Evolutionary conservation across 768 basidiomycete species (phyloP).

Genomic region (Lactifluus pinguis): DNA sequence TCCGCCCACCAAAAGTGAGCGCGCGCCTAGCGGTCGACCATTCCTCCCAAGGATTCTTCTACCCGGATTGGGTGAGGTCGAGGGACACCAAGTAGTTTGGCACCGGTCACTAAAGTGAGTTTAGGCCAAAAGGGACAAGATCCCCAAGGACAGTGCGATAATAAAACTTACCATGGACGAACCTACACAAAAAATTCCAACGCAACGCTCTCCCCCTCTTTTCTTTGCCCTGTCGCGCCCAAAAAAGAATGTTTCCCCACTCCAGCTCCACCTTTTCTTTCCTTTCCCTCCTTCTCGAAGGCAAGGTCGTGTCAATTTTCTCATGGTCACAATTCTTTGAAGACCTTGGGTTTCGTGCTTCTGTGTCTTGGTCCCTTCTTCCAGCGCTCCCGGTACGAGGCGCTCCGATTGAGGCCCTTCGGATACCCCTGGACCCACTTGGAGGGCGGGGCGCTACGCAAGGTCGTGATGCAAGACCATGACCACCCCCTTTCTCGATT

Average conservation of each 20-base stretch:
- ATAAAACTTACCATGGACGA: not conserved
- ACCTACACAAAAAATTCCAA: not conserved
- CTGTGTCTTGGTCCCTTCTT: not conserved
- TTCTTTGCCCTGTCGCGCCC: not conserved
- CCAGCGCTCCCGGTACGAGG: not conserved
- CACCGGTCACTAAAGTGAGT: not conserved
- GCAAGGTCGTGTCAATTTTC: not conserved
- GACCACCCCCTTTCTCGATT: not conserved
- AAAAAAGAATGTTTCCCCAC: not conserved
- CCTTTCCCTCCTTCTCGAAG: not conserved
- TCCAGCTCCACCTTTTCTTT: not conserved
- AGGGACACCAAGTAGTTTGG: not conserved
- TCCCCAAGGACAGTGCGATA: not conserved
- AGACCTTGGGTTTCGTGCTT: not conserved
- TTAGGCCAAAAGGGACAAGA: slow-evolving; percentile 1
- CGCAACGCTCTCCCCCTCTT: not conserved
- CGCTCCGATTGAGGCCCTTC: not conserved
- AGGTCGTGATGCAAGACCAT: not conserved
- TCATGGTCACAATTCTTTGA: not conserved
- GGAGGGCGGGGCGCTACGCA: not conserved
- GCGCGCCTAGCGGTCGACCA: not conserved
- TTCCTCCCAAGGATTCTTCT: not conserved
- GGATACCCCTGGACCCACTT: not conserved
- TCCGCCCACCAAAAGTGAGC: not conserved
- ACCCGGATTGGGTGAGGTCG: not conserved